A percentile compares a stretch with the other conserved stretches of the same genome.
Conservation (phyloP, 768 basidiomycete genomes). For the Boletus sp. region DNA sequence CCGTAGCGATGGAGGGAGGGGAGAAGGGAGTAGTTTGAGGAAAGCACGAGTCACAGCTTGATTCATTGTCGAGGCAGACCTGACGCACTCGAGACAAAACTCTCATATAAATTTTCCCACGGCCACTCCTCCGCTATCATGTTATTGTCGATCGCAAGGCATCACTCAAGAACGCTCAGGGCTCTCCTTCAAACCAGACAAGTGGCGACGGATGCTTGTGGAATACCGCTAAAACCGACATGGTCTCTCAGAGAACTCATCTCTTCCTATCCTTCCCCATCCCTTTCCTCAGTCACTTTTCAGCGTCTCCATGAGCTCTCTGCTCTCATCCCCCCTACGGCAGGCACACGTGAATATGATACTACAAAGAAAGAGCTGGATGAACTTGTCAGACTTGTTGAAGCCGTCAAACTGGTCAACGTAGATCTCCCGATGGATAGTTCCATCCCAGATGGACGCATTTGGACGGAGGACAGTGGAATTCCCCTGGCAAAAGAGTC, state of each 20-base stretch:
- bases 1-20: conserved; percentile 60
- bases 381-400: conserved; percentile 72
- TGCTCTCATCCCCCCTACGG: conserved; percentile 64
- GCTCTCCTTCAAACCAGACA: conserved; percentile 5
- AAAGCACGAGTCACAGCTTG: conserved; percentile 35
- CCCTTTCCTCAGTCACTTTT: conserved; percentile 55
- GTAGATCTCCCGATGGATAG: conserved; percentile 27
- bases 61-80: conserved; percentile 19
- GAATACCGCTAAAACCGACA: conserved; percentile 64
- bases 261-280: conserved; percentile 73
- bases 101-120: conserved; percentile 10
- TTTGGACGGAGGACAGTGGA: conserved; percentile 41
- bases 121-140: background rate
- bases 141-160: background rate
- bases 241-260: conserved; percentile 81
- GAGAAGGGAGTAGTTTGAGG: conserved; percentile 55
- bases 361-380: conserved; percentile 60
- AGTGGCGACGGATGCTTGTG: conserved; percentile 50
- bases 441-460: conserved; percentile 39
- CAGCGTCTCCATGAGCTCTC: conserved; percentile 68
- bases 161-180: background rate
- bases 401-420: conserved; percentile 72
- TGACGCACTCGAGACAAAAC: background rate
- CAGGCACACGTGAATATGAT: conserved; percentile 52
- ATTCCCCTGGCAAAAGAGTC: conserved; percentile 27